A percentile compares a stretch with the other conserved stretches of the same genome.
phyloP scores from a whole-genome alignment of 2,329 filamentous ascomycete species.

The Blastomyces parvus region DNA sequence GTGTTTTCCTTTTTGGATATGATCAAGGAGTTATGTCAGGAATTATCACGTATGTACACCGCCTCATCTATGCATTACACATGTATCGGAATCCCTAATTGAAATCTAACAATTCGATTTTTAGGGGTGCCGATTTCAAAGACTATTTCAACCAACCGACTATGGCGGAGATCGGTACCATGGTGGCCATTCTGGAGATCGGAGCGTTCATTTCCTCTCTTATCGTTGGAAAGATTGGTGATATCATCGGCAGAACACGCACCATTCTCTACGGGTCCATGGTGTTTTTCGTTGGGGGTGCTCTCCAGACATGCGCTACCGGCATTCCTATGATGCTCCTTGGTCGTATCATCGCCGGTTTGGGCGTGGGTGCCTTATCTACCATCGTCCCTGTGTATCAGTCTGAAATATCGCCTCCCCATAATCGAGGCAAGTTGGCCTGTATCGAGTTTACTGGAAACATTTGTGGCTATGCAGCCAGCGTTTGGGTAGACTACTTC shows the following conservation, averaged over 20 bases:
- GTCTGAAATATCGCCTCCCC: slow-evolving; percentile 89
- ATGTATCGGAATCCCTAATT: neutral
- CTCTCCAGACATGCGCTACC: slow-evolving; percentile 69
- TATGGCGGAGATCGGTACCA: slow-evolving; percentile 80
- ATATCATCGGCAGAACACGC: slow-evolving; percentile 77
- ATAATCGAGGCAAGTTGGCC: slow-evolving; percentile 88
- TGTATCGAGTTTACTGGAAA: slow-evolving; percentile 98
- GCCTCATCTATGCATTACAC: neutral
- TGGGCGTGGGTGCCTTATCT: slow-evolving; percentile 79
- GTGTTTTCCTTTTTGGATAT: slow-evolving; percentile 57
- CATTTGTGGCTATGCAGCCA: slow-evolving; percentile 88
- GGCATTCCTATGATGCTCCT: slow-evolving; percentile 83
- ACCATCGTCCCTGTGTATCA: slow-evolving; percentile 92
- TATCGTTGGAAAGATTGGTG: slow-evolving; percentile 75
- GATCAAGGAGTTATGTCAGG: slow-evolving; percentile 58
- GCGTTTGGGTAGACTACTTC: slow-evolving; percentile 98
- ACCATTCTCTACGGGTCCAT: slow-evolving; percentile 92
- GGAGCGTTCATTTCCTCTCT: slow-evolving; percentile 88
- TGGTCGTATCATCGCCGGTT: slow-evolving; percentile 72
- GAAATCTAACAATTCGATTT: slow-evolving; percentile 10
- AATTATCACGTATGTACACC: slow-evolving; percentile 53
- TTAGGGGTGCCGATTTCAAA: slow-evolving; percentile 74
- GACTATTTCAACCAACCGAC: slow-evolving; percentile 88
- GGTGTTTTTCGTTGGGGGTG: slow-evolving; percentile 76
- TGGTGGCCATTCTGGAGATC: slow-evolving; percentile 93